Evolutionary conservation across 169 alveolate genomes (phyloP).

Genomic region (Cryptosporidium ryanae): DNA sequence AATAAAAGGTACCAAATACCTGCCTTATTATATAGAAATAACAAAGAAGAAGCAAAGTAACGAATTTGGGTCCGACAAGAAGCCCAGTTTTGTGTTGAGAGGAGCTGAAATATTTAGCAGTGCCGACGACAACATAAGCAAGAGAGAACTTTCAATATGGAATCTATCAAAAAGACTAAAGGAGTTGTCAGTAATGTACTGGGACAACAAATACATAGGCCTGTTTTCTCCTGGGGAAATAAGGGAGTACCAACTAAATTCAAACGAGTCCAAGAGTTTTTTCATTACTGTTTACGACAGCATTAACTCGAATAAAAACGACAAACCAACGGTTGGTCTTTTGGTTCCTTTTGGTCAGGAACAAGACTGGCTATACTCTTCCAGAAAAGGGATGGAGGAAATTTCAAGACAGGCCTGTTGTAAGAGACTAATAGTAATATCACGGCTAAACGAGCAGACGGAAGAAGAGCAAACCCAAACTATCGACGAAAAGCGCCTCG

Average conservation of each 20-base stretch:
- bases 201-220: slow-evolving; percentile 48
- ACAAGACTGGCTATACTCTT: slow-evolving; percentile 55
- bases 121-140: not conserved
- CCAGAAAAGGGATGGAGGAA: slow-evolving; percentile 60
- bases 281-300: slow-evolving; percentile 33
- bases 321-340: slow-evolving; percentile 47
- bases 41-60: slow-evolving; percentile 4
- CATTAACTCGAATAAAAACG: not conserved
- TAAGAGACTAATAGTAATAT: slow-evolving; percentile 55
- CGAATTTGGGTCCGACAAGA: not conserved
- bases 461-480: not conserved
- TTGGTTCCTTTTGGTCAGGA: slow-evolving; percentile 67
- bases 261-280: slow-evolving; percentile 8
- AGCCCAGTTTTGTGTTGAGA: slow-evolving; percentile 1
- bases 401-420: slow-evolving; percentile 27
- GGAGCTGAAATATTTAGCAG: not conserved
- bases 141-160: slow-evolving; percentile 16
- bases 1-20: slow-evolving; percentile 29
- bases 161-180: slow-evolving; percentile 24
- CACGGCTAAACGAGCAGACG: slow-evolving; percentile 10
- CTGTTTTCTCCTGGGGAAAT: slow-evolving; percentile 41
- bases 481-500: not conserved
- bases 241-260: slow-evolving; percentile 25
- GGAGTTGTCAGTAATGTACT: slow-evolving; percentile 61
- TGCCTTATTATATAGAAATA: slow-evolving; percentile 66